Evolutionary conservation across 805 yeast species (phyloP), one percentile per base, ranked within the genome.

Genomic region (Alloascoidea africana): DNA sequence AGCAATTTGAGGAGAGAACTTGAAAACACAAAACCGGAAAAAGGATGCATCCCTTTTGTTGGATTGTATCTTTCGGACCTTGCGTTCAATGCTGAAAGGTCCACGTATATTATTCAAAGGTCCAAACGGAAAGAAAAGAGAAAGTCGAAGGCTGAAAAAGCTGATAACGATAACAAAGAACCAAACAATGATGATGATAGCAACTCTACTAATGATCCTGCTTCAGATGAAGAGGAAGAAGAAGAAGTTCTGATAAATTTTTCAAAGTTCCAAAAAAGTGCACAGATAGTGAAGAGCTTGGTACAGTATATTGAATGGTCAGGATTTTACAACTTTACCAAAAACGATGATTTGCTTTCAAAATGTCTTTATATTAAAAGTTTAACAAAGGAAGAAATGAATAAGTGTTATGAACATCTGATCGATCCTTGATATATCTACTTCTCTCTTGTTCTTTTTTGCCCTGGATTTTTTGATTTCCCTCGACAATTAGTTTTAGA

Each of bases 291-390:
- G 27, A 79, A 81, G 52, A 73, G 77, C 5, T 67, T 87, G 39
- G 68, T 85, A 30, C 82, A 81, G 50, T 72, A 80, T 48, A 83
- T 87, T 37, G 94, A 84, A 49, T 84, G 95, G 86, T 74, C 94
- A 0, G 66, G 66, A 35, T 65, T 78, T 41, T 87, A 85, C 60
- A 50, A 62, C 11, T 59, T 80, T 37, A 54, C 63, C 36, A 56
- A 63, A 2, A 65, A 80, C 37, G 66, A 70, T 8, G 87, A 83
- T 37, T 53, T 86, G 16, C 53, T 89, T 43, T 76, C 94, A 39
- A 84, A 79, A 52, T 87, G 96, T 56, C 67, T 86, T 27, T 86
- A 86, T 56, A 71, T 86, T 44, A 75, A 76, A 44, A 67, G 86
- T 4, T 58, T 83, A 38, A 71, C 77, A 32, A 84, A 76, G 45